These are phyloP conservation scores for Pneumocystis oryctolagi DNA, from an alignment of 1,139 yeast species.

Conservation along the genomic window DNA sequence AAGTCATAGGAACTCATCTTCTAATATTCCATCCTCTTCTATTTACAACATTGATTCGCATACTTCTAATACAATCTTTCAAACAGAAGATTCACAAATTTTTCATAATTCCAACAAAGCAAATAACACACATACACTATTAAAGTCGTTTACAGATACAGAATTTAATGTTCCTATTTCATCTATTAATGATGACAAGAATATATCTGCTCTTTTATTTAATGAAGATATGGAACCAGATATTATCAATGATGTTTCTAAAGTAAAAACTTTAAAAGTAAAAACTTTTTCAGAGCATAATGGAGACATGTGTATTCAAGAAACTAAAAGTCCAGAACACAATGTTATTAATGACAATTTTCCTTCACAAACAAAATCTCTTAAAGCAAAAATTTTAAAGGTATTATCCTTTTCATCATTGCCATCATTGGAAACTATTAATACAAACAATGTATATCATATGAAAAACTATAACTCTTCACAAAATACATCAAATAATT, in stretches of 20 bases:
- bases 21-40: not conserved
- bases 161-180: not conserved
- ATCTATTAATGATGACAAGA: not conserved
- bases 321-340: not conserved
- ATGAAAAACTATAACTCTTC: not conserved
- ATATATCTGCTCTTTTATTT: not conserved
- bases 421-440: not conserved
- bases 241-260: not conserved
- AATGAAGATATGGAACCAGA: not conserved
- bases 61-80: not conserved
- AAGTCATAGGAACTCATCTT: not conserved
- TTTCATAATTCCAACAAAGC: not conserved
- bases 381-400: not conserved
- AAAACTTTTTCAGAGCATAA: not conserved
- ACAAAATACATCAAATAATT: not conserved
- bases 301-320: not conserved
- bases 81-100: not conserved
- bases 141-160: not conserved
- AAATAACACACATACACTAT: not conserved
- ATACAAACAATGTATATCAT: not conserved
- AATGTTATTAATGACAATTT: not conserved
- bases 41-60: not conserved
- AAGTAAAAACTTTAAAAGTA: not conserved
- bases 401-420: not conserved
- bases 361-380: not conserved